These are phyloP conservation scores for Hyparrhenia diplandra DNA, from an alignment of 176 grass and related monocot genomes.

Conservation along the genomic window DNA sequence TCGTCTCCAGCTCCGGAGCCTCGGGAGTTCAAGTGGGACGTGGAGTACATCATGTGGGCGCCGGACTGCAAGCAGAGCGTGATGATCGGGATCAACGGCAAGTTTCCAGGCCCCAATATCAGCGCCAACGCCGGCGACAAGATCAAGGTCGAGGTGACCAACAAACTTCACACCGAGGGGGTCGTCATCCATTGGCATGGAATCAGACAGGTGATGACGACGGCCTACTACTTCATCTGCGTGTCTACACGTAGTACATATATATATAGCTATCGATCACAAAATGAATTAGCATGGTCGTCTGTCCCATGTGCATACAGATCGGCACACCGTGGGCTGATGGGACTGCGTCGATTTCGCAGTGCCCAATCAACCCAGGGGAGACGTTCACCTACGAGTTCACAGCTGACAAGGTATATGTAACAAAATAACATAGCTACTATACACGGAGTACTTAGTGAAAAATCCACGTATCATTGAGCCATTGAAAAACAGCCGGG, in stretches of 20 bases:
- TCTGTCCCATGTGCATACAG: constrained; percentile 7
- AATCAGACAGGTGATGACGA: constrained; percentile 3
- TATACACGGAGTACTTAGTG: too few species aligned
- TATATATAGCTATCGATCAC: too few species aligned
- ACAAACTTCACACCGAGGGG: constrained; percentile 27
- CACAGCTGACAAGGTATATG: constrained; percentile 17
- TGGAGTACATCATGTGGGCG: constrained; percentile 33
- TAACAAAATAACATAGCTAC: too few species aligned
- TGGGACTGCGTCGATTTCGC: constrained; percentile 75
- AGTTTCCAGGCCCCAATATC: constrained; percentile 30
- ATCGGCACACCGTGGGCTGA: constrained; percentile 85
- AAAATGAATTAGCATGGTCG: neutral
- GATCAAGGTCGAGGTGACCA: constrained; percentile 5
- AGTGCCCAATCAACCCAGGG: constrained; percentile 76
- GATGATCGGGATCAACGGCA: constrained; percentile 34
- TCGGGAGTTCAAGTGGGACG: neutral
- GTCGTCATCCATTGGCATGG: constrained; percentile 45
- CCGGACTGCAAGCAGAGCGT: constrained; percentile 36
- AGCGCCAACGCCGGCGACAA: neutral
- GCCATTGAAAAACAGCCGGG: too few species aligned
- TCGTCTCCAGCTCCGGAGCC: neutral
- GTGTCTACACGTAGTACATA: neutral
- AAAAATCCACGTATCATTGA: too few species aligned
- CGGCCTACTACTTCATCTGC: neutral
- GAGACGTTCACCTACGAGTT: constrained; percentile 66